Evolutionary conservation across 2,329 filamentous ascomycete genomes (phyloP).

Genomic region (Annulohypoxylon truncatum): DNA sequence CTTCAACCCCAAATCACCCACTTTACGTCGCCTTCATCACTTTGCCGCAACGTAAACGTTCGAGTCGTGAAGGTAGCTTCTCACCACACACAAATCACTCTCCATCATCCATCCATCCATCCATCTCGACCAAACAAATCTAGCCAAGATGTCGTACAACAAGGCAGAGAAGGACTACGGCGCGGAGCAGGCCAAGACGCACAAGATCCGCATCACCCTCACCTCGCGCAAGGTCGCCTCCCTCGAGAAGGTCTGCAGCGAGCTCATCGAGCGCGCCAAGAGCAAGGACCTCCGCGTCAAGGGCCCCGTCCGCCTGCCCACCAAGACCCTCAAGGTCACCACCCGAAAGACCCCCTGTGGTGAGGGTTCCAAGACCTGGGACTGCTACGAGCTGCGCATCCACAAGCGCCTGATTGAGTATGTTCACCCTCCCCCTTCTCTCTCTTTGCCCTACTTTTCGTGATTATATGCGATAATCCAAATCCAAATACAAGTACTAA

Average conservation of each 20-base stretch:
- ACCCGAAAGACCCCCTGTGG: constrained; percentile 99
- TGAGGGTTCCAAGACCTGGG: constrained; percentile 99
- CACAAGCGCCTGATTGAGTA: constrained; percentile 98
- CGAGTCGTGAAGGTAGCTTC: constrained; percentile 79
- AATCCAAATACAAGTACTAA: constrained; percentile 37
- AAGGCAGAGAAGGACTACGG: constrained; percentile 94
- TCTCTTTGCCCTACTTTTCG: background rate
- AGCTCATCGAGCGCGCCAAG: constrained; percentile 98
- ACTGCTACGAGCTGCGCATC: constrained; percentile 98
- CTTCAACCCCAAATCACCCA: constrained; percentile 24
- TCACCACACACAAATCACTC: constrained; percentile 4
- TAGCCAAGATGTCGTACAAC: constrained; percentile 86
- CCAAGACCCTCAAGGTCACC: constrained; percentile 95
- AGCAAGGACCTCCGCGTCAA: constrained; percentile 98
- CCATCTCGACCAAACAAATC: constrained; percentile 36
- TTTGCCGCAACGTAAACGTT: constrained; percentile 80
- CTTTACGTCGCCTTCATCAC: constrained; percentile 72
- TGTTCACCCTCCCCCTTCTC: constrained; percentile 51
- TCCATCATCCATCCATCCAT: constrained; percentile 2
- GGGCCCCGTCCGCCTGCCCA: constrained; percentile 96
- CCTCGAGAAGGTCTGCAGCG: constrained; percentile 97
- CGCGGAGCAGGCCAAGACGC: constrained; percentile 75
- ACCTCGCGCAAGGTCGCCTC: constrained; percentile 93
- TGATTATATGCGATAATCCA: background rate
- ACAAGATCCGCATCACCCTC: constrained; percentile 98